A percentile compares a stretch with the other conserved stretches of the same genome.
Evolutionary conservation across 768 basidiomycete genomes (phyloP).

Genomic region (Pleurotus djamor): DNA sequence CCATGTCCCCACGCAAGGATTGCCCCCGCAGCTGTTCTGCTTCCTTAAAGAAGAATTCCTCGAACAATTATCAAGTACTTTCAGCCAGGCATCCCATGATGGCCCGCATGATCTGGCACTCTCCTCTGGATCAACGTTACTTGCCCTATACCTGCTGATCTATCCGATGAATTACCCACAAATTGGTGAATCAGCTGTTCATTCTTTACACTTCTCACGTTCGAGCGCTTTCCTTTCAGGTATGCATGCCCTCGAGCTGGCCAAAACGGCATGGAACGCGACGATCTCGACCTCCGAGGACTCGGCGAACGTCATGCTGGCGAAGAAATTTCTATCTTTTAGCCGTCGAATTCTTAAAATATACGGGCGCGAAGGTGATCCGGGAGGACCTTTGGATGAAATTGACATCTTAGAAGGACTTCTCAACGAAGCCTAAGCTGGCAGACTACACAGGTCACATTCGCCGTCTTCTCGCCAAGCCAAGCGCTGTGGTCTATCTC

Average conservation of each 20-base stretch:
- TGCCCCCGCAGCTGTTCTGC: slow-evolving; percentile 39
- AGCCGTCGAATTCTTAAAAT: slow-evolving; percentile 39
- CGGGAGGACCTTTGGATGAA: slow-evolving; percentile 57
- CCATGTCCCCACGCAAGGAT: slow-evolving; percentile 18
- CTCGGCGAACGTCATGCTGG: slow-evolving; percentile 20
- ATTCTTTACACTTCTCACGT: background rate
- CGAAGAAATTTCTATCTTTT: slow-evolving; percentile 34
- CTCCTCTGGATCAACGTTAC: slow-evolving; percentile 49
- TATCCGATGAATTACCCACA: slow-evolving; percentile 84
- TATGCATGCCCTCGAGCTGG: slow-evolving; percentile 71
- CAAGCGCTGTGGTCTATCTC: background rate
- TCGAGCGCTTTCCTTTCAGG: slow-evolving; percentile 51
- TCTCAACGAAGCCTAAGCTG: slow-evolving; percentile 15
- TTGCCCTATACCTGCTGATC: slow-evolving; percentile 65
- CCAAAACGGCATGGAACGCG: slow-evolving; percentile 78
- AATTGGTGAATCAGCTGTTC: slow-evolving; percentile 49
- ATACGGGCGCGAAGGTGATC: slow-evolving; percentile 64
- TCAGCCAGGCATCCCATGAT: slow-evolving; percentile 72
- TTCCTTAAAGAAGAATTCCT: slow-evolving; percentile 61
- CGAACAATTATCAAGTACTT: slow-evolving; percentile 53
- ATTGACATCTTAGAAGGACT: slow-evolving; percentile 40
- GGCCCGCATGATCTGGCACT: slow-evolving; percentile 52
- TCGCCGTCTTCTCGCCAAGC: background rate
- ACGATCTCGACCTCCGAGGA: slow-evolving; percentile 20
- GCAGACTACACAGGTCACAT: background rate